Base-by-base conservation (phyloP, 805 yeast species). In the Pichia californica region DNA sequence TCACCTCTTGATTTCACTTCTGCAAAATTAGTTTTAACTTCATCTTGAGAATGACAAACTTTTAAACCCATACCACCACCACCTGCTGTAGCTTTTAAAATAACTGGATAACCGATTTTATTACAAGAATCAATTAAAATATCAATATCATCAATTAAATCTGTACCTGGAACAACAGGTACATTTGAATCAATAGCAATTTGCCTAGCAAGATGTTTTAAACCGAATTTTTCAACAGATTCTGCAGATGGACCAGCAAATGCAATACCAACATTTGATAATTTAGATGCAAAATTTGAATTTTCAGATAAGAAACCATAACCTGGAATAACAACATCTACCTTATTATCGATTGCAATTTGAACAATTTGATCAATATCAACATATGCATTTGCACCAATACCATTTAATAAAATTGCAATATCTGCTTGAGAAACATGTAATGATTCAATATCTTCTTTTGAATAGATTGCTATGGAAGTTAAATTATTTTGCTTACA, bases 271-370 rank as follows among this genome's bases (percentile, higher is more conserved):
- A 40, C 31, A 7, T 46, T 27, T 4, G 26, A 36, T 10, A 58
- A 43, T 21, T 30, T 36, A 8, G 43, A 45, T 16, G 60, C 57
- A 42, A 58, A 58, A 14, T 40, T 43, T 9, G 52, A 41, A 42
- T 63, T 61, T 43, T 62, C 73, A 8, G 67, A 59, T 15, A 68
- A 53, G 40, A 68, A 67, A 0, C 73, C 70, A 48, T 65, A 65
- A 42, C 70, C 70, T 11, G 70, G 70, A 45, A 64, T 59, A 16
- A 63, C 67, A 56, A 61, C 66, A 46, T 65, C 63, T 29, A 58
- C 67, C n/a, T 52, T 47, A 8, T 52, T 50, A 13, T 50, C 52
- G 20, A 55, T 52, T 3, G 70, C 68, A 41, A 63, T 56, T 18
- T 49, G 48, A 19, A 57, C 52, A 36, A 58, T 41, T 23, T 55